A percentile compares a stretch with the other conserved stretches of the same genome.
These are phyloP conservation scores for Hypomyces perniciosus DNA, from an alignment of 2,329 filamentous ascomycete species.

Conservation along the genomic window DNA sequence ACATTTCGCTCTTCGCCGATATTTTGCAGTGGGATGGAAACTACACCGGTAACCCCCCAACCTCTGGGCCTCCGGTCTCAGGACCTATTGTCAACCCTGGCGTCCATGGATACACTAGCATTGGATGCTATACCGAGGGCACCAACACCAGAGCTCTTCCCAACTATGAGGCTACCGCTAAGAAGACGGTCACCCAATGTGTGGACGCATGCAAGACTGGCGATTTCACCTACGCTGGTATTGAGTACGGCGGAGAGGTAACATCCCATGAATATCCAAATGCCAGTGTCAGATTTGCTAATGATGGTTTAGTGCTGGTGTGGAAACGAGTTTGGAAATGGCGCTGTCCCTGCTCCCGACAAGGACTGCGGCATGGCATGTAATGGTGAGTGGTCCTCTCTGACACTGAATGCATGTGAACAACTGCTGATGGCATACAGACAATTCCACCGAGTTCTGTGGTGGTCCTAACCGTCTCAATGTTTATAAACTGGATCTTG, in stretches of 20 bases:
- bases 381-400: constrained; percentile 29
- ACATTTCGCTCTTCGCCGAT: constrained; percentile 45
- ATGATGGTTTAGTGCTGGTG: constrained; percentile 32
- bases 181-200: constrained; percentile 29
- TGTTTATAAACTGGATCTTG: constrained; percentile 24
- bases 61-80: constrained; percentile 17
- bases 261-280: neutral
- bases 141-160: constrained; percentile 27
- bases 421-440: no score
- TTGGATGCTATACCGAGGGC: constrained; percentile 35
- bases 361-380: constrained; percentile 31
- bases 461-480: constrained; percentile 31
- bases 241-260: constrained; percentile 34
- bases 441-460: constrained; percentile 32
- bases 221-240: constrained; percentile 27
- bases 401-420: constrained; percentile 10
- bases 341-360: constrained; percentile 24
- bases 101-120: constrained; percentile 28
- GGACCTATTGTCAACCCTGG: constrained; percentile 33
- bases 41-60: constrained; percentile 24
- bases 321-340: constrained; percentile 23
- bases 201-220: constrained; percentile 27
- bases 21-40: constrained; percentile 24
- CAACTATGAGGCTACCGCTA: constrained; percentile 17
- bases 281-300: neutral